phyloP scores from a whole-genome alignment of 192 early-diverging fungal genomes.

The Linnemannia zychae region DNA sequence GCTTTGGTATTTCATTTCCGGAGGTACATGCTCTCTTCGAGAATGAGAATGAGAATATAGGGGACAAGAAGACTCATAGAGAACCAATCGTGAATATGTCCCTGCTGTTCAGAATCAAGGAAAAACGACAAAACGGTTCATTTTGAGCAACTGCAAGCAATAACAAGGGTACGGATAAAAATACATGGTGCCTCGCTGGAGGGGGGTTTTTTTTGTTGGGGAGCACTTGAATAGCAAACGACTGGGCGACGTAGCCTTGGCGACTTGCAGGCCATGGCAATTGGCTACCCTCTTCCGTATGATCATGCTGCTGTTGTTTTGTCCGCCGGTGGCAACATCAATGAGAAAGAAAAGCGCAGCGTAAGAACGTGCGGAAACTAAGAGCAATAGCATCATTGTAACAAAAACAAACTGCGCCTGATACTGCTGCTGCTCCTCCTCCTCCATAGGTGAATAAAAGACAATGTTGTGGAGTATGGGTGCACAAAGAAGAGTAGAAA shows the following conservation, averaged over 20 bases:
- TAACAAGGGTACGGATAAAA: neutral
- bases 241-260: no score
- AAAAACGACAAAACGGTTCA: neutral
- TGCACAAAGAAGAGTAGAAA: constrained; percentile 7
- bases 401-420: constrained; percentile 5
- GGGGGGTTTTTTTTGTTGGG: neutral
- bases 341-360: neutral
- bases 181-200: neutral
- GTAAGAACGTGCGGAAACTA: neutral
- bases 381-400: neutral
- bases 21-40: neutral
- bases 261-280: no score
- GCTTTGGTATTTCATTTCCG: constrained; percentile 5
- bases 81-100: neutral
- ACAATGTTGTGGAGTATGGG: constrained; percentile 18
- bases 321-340: neutral
- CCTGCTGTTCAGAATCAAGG: neutral
- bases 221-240: no score
- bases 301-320: no score
- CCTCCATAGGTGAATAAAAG: neutral
- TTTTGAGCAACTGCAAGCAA: neutral
- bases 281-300: no score
- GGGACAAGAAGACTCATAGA: neutral
- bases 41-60: neutral
- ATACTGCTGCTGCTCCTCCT: neutral